These are phyloP conservation scores for Linderniella brevidens DNA, from an alignment of 257 asterid genomes.

Conservation along the genomic window DNA sequence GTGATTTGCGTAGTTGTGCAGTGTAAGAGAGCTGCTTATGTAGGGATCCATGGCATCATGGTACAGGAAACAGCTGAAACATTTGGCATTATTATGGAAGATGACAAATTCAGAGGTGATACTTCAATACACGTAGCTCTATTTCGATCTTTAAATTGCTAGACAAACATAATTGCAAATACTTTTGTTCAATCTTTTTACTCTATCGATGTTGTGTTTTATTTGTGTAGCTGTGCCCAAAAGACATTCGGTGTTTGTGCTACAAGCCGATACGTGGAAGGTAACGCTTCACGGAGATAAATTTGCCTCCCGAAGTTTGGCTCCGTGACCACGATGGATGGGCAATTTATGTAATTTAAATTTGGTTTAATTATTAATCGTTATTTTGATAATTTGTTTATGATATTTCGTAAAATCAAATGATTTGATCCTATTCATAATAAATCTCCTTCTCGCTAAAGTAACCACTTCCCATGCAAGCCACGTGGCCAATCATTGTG, in stretches of 20 bases:
- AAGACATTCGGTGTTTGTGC: conserved; percentile 53
- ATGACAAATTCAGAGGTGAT: conserved; percentile 69
- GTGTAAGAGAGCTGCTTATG: conserved; percentile 32
- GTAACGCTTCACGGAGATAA: conserved; percentile 57
- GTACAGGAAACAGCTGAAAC: conserved; percentile 78
- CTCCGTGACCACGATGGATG: conserved; percentile 10
- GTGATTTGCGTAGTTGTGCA: conserved; percentile 39
- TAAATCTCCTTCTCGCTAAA: too few relatives aligned
- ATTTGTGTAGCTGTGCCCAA: conserved; percentile 61
- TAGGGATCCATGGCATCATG: conserved; percentile 67
- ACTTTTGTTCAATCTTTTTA: background rate
- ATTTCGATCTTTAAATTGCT: background rate
- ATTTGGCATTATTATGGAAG: conserved; percentile 67
- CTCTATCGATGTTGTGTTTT: conserved; percentile 7
- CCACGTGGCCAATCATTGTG: too few relatives aligned
- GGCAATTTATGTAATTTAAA: too few relatives aligned
- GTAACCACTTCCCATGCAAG: too few relatives aligned
- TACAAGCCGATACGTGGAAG: conserved; percentile 85
- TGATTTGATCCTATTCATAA: too few relatives aligned
- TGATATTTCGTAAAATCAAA: too few relatives aligned
- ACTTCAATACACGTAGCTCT: background rate
- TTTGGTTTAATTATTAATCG: too few relatives aligned
- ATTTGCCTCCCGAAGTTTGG: conserved; percentile 41
- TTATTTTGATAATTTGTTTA: too few relatives aligned
- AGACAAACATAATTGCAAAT: background rate